Conservation (phyloP, 306 rosid species). For the Corylus avellana region DNA sequence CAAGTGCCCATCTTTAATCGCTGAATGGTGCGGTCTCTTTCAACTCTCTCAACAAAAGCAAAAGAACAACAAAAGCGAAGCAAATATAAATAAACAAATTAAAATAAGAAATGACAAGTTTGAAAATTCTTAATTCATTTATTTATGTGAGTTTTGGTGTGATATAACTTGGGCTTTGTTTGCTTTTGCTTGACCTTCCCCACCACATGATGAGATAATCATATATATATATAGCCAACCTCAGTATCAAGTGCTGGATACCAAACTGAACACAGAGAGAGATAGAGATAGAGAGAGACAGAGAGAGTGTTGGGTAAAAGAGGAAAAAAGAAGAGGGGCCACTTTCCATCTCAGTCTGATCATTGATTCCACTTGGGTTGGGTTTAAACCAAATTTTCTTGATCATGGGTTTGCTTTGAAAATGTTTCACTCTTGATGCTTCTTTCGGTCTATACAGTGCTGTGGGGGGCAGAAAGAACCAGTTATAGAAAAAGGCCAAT, state of each 20-base stretch:
- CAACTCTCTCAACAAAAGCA: constrained; percentile 44
- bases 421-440: constrained; percentile 47
- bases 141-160: not conserved
- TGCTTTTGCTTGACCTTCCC: constrained; percentile 64
- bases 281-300: constrained; percentile 13
- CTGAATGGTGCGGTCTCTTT: constrained; percentile 58
- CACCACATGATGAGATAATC: constrained; percentile 90
- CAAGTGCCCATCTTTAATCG: constrained; percentile 44
- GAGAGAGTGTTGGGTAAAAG: constrained; percentile 1
- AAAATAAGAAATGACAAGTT: not conserved
- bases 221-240: constrained; percentile 49
- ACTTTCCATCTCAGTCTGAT: constrained; percentile 28
- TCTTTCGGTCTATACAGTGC: constrained; percentile 50
- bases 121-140: constrained; percentile 6
- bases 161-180: constrained; percentile 46
- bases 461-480: constrained; percentile 45
- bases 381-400: constrained; percentile 33
- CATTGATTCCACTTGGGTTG: constrained; percentile 47
- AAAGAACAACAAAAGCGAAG: constrained; percentile 8
- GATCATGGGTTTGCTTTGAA: constrained; percentile 34
- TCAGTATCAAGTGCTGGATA: constrained; percentile 60
- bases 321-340: not conserved
- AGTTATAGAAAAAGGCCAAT: constrained; percentile 50
- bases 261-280: constrained; percentile 39
- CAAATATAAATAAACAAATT: not conserved